These are phyloP conservation scores for Hsuehochloa calcarea DNA, from an alignment of 176 grass and related monocot genomes.

Conservation along the genomic window DNA sequence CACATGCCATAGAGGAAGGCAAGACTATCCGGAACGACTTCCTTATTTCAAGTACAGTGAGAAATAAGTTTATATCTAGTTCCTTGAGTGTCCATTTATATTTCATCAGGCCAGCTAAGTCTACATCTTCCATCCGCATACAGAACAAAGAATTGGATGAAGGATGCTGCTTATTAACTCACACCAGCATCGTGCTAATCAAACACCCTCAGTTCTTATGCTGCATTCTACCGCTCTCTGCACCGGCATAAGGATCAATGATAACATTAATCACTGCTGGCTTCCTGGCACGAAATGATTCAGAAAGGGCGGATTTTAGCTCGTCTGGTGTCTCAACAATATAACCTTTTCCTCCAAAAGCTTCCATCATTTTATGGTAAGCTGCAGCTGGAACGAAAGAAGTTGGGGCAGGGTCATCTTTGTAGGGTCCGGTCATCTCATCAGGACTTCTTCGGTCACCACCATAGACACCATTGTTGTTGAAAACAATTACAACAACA, in stretches of 20 bases:
- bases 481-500: slow-evolving; percentile 83
- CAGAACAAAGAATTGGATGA: neutral
- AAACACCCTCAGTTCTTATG: slow-evolving; percentile 76
- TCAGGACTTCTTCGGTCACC: slow-evolving; percentile 80
- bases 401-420: slow-evolving; percentile 92
- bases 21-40: neutral
- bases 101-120: neutral
- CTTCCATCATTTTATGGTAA: slow-evolving; percentile 87
- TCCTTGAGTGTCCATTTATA: neutral
- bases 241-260: slow-evolving; percentile 78
- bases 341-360: slow-evolving; percentile 91
- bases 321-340: slow-evolving; percentile 58
- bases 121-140: neutral
- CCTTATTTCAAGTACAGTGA: neutral
- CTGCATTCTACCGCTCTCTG: slow-evolving; percentile 92
- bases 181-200: neutral
- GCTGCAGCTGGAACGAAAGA: slow-evolving; percentile 76
- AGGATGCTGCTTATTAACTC: slow-evolving; percentile 16
- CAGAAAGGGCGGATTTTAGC: slow-evolving; percentile 63
- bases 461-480: slow-evolving; percentile 93
- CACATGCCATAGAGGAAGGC: neutral
- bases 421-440: slow-evolving; percentile 76
- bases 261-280: slow-evolving; percentile 80
- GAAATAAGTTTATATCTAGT: neutral
- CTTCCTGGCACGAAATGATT: slow-evolving; percentile 69